Base-by-base conservation (phyloP, 495 filamentous ascomycete genomes). In the Podospora pseudoanserina region DNA sequence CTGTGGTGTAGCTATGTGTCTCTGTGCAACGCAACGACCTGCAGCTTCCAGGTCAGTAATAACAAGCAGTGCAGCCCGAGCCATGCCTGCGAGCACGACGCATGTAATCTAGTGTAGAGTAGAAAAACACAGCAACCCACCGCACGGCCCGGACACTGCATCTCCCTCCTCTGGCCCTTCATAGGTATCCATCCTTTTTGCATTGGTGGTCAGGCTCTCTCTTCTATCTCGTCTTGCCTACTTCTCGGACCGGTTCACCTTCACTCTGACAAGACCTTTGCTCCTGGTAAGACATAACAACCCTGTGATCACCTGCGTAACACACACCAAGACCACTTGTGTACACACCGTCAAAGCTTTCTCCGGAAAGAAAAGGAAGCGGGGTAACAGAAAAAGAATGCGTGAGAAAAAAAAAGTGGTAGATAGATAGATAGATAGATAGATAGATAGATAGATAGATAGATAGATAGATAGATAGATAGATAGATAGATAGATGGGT, bases 21-120 rank as follows among this genome's bases (percentile, higher is more conserved):
- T 70, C 53, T 67, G 68, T 70, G 64, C 19, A 32, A 72, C 67
- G 39, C 39, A 32, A 69, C 67, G 26, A 53, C 39, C 57, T 34
- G 28, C 63, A 70, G 58, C 60, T 64, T 49, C 39, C 39, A 49
- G 39, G 39, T 49, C 39, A 49, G 39, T 49, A 19, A 58, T 26
- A 58, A 19, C n/a, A 58, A 19, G 55, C 55, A 58, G 55, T 58
- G 55, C 55, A 19, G 19, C 19, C 55, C 55, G 55, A 58, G 55
- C 55, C 55, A 58, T 58, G 55, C 55, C 23, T 58, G 55, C 55
- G 7, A 49, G 39, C 39, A 49, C 39, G 15, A 49, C 39, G 39
- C 39, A 49, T 2, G 39, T 49, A 49, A 49, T 49, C 39, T 13
- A 49, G 9, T 16, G 39, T 49, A 49, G 39, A 49, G 39, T 49